Evolutionary conservation across 495 filamentous ascomycete genomes (phyloP).

Genomic region (Xylaria sp.): DNA sequence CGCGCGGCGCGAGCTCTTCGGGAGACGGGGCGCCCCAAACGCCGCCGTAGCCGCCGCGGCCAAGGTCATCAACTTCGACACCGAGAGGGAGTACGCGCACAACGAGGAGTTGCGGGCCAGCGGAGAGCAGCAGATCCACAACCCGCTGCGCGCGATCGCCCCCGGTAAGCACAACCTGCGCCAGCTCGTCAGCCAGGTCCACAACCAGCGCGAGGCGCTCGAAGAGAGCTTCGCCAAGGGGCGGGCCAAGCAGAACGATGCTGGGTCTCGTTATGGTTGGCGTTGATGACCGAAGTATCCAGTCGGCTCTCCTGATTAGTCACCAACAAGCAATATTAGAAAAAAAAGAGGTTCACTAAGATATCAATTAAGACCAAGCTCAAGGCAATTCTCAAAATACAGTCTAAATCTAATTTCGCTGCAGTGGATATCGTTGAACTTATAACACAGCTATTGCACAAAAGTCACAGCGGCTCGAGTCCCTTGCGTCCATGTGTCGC

Average conservation of each 20-base stretch:
- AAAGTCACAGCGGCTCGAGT: conserved; percentile 15
- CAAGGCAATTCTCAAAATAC: neutral
- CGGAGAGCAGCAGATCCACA: conserved; percentile 72
- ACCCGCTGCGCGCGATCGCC: conserved; percentile 83
- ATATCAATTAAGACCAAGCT: neutral
- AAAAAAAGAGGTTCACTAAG: neutral
- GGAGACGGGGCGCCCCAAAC: conserved; percentile 56
- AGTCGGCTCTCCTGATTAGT: neutral
- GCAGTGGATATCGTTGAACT: neutral
- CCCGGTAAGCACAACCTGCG: conserved; percentile 84
- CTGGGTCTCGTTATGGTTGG: conserved; percentile 86
- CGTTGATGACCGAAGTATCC: conserved; percentile 41
- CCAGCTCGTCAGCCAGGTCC: conserved; percentile 83
- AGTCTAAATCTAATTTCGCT: neutral
- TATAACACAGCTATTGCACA: conserved; percentile 14
- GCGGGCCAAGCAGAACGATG: conserved; percentile 75
- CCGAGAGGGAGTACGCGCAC: conserved; percentile 79
- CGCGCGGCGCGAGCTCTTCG: conserved; percentile 82
- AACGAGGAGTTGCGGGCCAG: conserved; percentile 77
- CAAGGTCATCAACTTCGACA: conserved; percentile 80
- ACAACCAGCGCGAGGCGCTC: conserved; percentile 78
- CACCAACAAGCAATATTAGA: neutral
- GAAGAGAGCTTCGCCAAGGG: conserved; percentile 88
- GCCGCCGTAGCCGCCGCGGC: conserved; percentile 43
- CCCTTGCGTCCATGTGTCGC: conserved; percentile 46